Base-by-base conservation (phyloP, 768 basidiomycete genomes). In the Termitomyces sp. region DNA sequence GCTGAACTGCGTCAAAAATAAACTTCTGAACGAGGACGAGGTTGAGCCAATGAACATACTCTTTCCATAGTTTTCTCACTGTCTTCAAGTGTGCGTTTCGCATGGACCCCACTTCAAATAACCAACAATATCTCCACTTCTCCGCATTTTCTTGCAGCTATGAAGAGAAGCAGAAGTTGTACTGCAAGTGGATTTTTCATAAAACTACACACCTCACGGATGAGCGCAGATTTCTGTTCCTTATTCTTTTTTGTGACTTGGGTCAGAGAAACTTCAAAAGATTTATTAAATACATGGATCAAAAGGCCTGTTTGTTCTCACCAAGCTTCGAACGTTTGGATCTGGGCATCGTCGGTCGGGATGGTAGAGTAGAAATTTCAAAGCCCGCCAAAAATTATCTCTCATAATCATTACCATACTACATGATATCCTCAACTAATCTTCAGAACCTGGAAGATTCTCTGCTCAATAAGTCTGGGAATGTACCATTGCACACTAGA, bases 71-170 rank as follows among this genome's bases (percentile, higher is more conserved):
- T 59, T 86, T 86, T 62, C 97, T 82, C 48, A 98, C 92, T 52
- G 92, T 94, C 79, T 98, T 95, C 40, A 99, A 75, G 72, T 93
- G 89, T 28, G 94, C 77, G 74, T 96, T 98, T 59, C 97, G 81
- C 94, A 98, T 96, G 63, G 94, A 85, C 16, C 94, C 95, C 5
- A 98, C 92, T 65, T 90, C 86, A 69, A 99, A 97, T 40, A 98
- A 69, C 92, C 94, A 99, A 74, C 92, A 90, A 72, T 97, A 95
- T 67, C 84, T 84, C 87, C 92, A 98, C 76, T 92, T 90, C 63
- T 95, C 93, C 22, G 86, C 76, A 68, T 86, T 85, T 67, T 80
- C 80, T 77, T 92, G 90, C 54, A 98, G 76, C 92, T 94, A 66
- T 55, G 14, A 20, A 45, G 13, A 52, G 26, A 16, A 50, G 30